Evolutionary conservation across 2,329 filamentous ascomycete genomes (phyloP).

Genomic region (Aspergillus persii): DNA sequence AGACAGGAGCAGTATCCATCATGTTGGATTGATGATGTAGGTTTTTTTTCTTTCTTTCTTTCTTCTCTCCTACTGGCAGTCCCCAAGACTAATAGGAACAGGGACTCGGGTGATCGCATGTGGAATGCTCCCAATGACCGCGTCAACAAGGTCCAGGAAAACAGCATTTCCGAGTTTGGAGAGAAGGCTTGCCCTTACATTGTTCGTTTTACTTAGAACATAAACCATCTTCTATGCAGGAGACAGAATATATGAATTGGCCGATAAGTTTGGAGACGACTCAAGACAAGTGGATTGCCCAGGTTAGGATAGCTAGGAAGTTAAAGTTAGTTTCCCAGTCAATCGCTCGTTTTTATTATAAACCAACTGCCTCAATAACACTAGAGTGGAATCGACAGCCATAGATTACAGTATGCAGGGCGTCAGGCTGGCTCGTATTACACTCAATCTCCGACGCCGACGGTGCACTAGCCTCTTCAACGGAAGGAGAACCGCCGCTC

Average conservation of each 20-base stretch:
- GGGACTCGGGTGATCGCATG: conserved; percentile 25
- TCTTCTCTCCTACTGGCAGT: no score
- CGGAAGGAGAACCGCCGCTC: background rate
- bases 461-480: background rate
- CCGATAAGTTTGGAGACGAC: no score
- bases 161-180: conserved; percentile 19
- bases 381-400: no score
- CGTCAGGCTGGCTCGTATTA: background rate
- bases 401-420: no score
- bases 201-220: conserved; percentile 16
- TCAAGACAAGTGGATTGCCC: no score
- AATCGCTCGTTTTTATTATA: background rate
- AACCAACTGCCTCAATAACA: background rate
- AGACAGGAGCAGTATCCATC: conserved; percentile 5
- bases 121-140: conserved; percentile 28
- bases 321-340: no score
- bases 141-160: conserved; percentile 24
- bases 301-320: no score
- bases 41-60: background rate
- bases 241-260: background rate
- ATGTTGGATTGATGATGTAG: conserved; percentile 15
- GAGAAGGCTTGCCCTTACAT: conserved; percentile 24
- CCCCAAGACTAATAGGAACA: conserved; percentile 1
- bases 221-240: background rate
- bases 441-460: background rate